Evolutionary conservation across 495 filamentous ascomycete species (phyloP).

Genomic region (Penicillium cosmopolitanum): DNA sequence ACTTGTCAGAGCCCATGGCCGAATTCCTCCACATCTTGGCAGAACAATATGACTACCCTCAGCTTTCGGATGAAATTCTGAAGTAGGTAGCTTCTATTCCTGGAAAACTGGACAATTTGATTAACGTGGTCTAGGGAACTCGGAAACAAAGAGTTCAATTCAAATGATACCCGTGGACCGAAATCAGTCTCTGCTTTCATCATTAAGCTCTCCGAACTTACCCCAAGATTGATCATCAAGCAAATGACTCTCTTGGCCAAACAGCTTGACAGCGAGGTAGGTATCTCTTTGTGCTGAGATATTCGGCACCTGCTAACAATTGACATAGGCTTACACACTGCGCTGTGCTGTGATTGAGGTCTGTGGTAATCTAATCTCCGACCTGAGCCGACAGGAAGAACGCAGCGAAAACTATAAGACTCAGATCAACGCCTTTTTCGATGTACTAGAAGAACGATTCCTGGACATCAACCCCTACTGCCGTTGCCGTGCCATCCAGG

Average conservation of each 20-base stretch:
- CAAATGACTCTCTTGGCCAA: constrained; percentile 94
- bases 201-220: constrained; percentile 92
- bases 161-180: constrained; percentile 90
- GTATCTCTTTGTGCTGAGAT: constrained; percentile 4
- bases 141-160: constrained; percentile 96
- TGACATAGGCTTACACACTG: constrained; percentile 79
- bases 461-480: constrained; percentile 97
- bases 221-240: constrained; percentile 90
- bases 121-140: constrained; percentile 66
- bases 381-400: constrained; percentile 90
- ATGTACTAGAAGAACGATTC: constrained; percentile 94
- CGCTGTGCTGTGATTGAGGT: constrained; percentile 94
- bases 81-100: constrained; percentile 38
- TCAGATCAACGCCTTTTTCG: constrained; percentile 95
- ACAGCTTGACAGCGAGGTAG: constrained; percentile 90
- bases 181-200: constrained; percentile 99
- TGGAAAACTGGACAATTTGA: neutral
- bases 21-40: constrained; percentile 95
- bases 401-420: constrained; percentile 86
- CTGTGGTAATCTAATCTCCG: constrained; percentile 93
- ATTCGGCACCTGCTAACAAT: constrained; percentile 21
- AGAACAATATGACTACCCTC: constrained; percentile 97
- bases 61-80: constrained; percentile 91
- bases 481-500: constrained; percentile 87
- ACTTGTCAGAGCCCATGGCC: constrained; percentile 97